These are phyloP conservation scores for Tylopilus felleus DNA, from an alignment of 768 basidiomycete genomes.

Conservation along the genomic window DNA sequence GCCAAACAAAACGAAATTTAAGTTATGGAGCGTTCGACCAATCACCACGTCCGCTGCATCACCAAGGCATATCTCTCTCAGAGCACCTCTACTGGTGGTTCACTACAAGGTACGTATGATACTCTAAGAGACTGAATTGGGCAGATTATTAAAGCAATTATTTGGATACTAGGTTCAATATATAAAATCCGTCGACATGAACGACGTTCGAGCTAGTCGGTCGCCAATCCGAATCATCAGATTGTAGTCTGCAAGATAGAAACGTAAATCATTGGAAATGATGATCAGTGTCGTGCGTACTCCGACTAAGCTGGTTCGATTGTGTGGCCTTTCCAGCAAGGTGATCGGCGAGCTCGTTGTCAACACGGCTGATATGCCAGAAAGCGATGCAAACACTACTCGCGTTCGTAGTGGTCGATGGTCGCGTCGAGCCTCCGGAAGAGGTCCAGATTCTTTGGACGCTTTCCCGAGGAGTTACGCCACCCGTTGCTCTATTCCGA, in stretches of 20 bases:
- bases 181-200: background rate
- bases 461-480: constrained; percentile 6
- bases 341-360: constrained; percentile 13
- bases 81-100: background rate
- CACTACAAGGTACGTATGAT: background rate
- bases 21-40: background rate
- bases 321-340: constrained; percentile 7
- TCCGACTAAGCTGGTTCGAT: constrained; percentile 1
- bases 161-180: background rate
- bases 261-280: background rate
- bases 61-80: too few species aligned
- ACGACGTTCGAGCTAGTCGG: background rate
- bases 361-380: constrained; percentile 11
- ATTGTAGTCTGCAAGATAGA: background rate
- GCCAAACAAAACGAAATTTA: background rate
- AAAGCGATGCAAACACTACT: constrained; percentile 12
- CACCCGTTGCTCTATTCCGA: constrained; percentile 2
- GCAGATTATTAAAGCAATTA: background rate
- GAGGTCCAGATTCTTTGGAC: constrained; percentile 18
- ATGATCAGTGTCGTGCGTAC: background rate
- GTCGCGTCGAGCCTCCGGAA: constrained; percentile 9
- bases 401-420: constrained; percentile 2
- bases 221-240: background rate
- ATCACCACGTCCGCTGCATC: background rate
- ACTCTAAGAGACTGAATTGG: background rate